Evolutionary conservation across 495 filamentous ascomycete genomes (phyloP), one percentile per base, ranked within the genome.

Genomic region (Penicillium dipodomyicola): DNA sequence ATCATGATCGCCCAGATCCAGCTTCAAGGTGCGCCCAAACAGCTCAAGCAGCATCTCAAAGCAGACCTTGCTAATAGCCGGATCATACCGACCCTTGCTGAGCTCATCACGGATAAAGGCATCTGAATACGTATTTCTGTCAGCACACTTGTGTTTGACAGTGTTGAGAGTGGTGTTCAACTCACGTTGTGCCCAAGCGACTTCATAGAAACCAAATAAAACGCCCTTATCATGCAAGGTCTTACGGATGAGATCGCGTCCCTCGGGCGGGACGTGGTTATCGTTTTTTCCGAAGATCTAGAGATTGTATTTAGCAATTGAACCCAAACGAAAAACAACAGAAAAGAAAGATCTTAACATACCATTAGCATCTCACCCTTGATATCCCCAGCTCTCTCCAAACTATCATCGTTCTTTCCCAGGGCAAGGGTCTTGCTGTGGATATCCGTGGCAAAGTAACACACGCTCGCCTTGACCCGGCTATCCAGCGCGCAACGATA

Each of bases 91-190:
- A 5, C 92, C 92, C 75, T 96, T 97, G 66, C 87, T 91, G 44
- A 92, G 77, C 73, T 97, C 93, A 65, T 96, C 93, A n/a, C 93
- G 83, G 65, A 97, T 96, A 64, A 97, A 97, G 0, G 92, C 91
- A 77, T 95, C 80, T 82, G 49, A 14, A 11, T 46, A 48, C 4
- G 7, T 39, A 29, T 27, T 29, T 19, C 35, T 37, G 30, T 59
- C 17, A 60, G 22, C 25, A 22, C n/a, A 20, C 9, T 7, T 2
- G 12, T 19, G 15, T 5, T 23, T 17, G 5, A 15, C 4, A 12
- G 9, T 17, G 15, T 2, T 35, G 54, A 39, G 2, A 1, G n/a
- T n/a, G 6, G 20, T 14, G 11, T 17, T 40, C 17, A 53, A 81
- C 83, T 66, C 69, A 86, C 85, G 93, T 68, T 97, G 93, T 20